These are phyloP conservation scores for Leishmania major DNA, from an alignment of 208 protist genomes.

Conservation along the genomic window DNA sequence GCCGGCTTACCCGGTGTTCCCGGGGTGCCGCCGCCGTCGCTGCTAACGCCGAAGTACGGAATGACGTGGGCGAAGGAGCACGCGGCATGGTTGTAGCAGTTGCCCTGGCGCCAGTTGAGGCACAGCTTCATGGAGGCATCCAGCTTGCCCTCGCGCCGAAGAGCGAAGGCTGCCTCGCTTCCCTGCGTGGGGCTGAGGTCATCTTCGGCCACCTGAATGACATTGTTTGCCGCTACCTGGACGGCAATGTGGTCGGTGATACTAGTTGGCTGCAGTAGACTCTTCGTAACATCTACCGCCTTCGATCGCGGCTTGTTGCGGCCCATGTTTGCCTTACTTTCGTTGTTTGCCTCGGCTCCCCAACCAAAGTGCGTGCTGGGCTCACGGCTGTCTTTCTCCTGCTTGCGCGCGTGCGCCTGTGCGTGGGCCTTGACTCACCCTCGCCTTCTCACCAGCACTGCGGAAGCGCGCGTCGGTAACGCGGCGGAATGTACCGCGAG, in stretches of 20 bases:
- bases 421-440: neutral
- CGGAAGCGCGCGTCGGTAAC: neutral
- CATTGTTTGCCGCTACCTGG: conserved; percentile 40
- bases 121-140: conserved; percentile 75
- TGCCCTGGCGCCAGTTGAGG: conserved; percentile 71
- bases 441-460: neutral
- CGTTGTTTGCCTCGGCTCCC: neutral
- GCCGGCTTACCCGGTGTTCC: conserved; percentile 7
- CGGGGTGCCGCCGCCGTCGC: conserved; percentile 5
- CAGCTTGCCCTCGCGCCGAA: conserved; percentile 66
- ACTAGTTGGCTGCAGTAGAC: conserved; percentile 58
- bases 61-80: conserved; percentile 77
- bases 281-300: conserved; percentile 82
- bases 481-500: neutral
- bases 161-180: conserved; percentile 69
- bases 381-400: neutral
- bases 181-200: conserved; percentile 84
- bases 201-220: conserved; percentile 60
- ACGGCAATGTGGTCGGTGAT: conserved; percentile 65
- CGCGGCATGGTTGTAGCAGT: conserved; percentile 73
- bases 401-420: neutral
- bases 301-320: conserved; percentile 47
- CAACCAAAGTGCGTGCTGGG: neutral
- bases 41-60: conserved; percentile 49
- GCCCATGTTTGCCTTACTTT: conserved; percentile 13